Conservation (phyloP, 495 filamentous ascomycete species). For the Hypoxylon perforatum region DNA sequence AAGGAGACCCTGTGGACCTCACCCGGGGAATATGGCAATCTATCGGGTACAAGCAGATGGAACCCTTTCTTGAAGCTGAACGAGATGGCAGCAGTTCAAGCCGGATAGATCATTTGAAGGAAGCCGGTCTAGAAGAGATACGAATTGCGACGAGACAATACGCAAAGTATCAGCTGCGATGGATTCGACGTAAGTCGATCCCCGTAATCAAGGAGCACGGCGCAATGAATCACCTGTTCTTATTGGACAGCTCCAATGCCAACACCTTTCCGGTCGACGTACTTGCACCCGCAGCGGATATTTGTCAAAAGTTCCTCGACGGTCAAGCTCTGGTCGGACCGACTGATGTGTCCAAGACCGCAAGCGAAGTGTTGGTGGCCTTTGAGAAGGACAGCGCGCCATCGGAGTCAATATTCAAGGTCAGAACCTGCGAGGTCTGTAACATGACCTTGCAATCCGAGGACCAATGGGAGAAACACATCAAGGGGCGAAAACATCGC, state of each 20-base stretch:
- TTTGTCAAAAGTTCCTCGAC: slow-evolving; percentile 70
- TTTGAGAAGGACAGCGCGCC: slow-evolving; percentile 62
- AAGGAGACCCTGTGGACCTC: slow-evolving; percentile 70
- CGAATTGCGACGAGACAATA: slow-evolving; percentile 88
- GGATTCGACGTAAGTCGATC: slow-evolving; percentile 86
- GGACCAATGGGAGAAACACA: slow-evolving; percentile 79
- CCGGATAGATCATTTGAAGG: slow-evolving; percentile 51
- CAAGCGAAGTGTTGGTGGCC: slow-evolving; percentile 63
- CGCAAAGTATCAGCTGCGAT: slow-evolving; percentile 81
- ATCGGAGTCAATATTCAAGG: slow-evolving; percentile 60
- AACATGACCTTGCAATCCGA: slow-evolving; percentile 72
- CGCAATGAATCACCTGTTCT: slow-evolving; percentile 68
- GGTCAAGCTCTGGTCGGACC: slow-evolving; percentile 68
- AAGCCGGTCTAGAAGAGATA: slow-evolving; percentile 61
- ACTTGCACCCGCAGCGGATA: slow-evolving; percentile 67
- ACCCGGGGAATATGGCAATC: slow-evolving; percentile 92
- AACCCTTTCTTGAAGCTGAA: slow-evolving; percentile 71
- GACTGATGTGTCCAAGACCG: slow-evolving; percentile 67
- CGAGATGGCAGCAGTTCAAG: slow-evolving; percentile 46
- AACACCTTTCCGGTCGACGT: slow-evolving; percentile 67
- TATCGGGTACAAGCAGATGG: slow-evolving; percentile 94
- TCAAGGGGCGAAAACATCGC: slow-evolving; percentile 72
- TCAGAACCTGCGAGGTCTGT: slow-evolving; percentile 76
- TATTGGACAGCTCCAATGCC: slow-evolving; percentile 79
- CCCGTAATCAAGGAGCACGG: slow-evolving; percentile 66